phyloP scores from a whole-genome alignment of 805 yeast species.

The Hanseniaspora nectarophila region DNA sequence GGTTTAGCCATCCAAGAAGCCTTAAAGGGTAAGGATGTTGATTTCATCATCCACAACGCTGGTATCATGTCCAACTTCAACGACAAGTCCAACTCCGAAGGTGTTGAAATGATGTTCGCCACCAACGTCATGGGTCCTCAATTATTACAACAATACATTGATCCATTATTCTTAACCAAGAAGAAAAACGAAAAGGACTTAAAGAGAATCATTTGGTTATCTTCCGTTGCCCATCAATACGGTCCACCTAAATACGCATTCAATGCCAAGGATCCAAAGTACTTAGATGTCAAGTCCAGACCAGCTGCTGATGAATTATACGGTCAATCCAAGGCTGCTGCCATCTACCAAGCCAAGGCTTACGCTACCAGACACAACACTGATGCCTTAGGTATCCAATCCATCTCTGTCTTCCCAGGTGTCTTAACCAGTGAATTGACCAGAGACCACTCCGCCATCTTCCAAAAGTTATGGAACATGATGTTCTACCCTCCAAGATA shows the following conservation, averaged over 20 bases:
- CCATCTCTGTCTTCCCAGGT: constrained; percentile 32
- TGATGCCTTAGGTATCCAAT: constrained; percentile 25
- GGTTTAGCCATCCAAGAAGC: constrained; percentile 20
- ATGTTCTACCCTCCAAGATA: constrained; percentile 20
- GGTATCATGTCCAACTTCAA: constrained; percentile 28
- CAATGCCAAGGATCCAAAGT: constrained; percentile 25
- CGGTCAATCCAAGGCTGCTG: constrained; percentile 33
- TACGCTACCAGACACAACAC: constrained; percentile 27
- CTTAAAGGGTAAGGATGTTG: constrained; percentile 21
- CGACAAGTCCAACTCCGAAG: constrained; percentile 26
- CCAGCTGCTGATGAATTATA: constrained; percentile 22
- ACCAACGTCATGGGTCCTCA: constrained; percentile 32
- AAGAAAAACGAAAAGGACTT: constrained; percentile 19
- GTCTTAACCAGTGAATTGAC: constrained; percentile 26
- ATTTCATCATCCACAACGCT: constrained; percentile 30
- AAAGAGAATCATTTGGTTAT: constrained; percentile 33
- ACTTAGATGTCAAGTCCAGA: constrained; percentile 19
- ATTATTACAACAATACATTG: constrained; percentile 29
- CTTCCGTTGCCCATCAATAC: constrained; percentile 27
- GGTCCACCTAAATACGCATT: constrained; percentile 28
- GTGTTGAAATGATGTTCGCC: constrained; percentile 30
- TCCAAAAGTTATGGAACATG: constrained; percentile 15
- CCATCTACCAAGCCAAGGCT: constrained; percentile 28
- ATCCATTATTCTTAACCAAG: constrained; percentile 29
- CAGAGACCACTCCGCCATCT: constrained; percentile 21